These are phyloP conservation scores for Inonotus hispidus DNA, from an alignment of 1,284 basidiomycete genomes.

Conservation along the genomic window DNA sequence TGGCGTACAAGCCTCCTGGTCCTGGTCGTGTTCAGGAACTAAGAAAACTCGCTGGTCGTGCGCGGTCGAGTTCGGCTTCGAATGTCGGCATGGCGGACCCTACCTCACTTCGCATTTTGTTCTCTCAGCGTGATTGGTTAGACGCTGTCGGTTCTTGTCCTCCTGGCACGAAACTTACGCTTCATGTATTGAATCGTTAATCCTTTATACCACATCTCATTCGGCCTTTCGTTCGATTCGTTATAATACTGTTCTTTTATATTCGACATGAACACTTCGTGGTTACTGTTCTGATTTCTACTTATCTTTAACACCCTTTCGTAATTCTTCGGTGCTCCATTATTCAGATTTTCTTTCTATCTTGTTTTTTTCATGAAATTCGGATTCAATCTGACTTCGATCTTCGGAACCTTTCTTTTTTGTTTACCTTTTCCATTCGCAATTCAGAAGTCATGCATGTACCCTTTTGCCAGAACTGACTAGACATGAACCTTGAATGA, in stretches of 20 bases:
- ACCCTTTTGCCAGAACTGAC: not conserved
- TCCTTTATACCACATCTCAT: not conserved
- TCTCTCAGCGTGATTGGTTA: constrained; percentile 33
- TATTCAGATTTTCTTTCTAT: not conserved
- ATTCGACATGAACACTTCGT: not conserved
- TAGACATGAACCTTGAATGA: not conserved
- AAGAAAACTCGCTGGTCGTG: constrained; percentile 22
- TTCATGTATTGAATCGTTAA: constrained; percentile 31
- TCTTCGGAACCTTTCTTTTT: not conserved
- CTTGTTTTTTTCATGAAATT: not conserved
- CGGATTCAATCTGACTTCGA: not conserved
- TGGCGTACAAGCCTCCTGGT: constrained; percentile 37
- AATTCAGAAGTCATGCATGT: not conserved
- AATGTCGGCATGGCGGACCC: constrained; percentile 23
- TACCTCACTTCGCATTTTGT: constrained; percentile 5
- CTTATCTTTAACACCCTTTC: not conserved
- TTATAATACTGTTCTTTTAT: not conserved
- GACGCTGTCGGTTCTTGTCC: constrained; percentile 27
- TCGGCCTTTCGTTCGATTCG: not conserved
- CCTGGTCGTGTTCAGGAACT: constrained; percentile 11
- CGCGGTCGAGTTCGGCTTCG: constrained; percentile 34
- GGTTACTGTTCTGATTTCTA: not conserved
- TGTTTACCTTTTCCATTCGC: not conserved
- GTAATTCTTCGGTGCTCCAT: not conserved
- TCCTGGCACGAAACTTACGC: constrained; percentile 24